Evolutionary conservation across 352 stramenopile species (phyloP).

Genomic region (Phytophthora hybrid): DNA sequence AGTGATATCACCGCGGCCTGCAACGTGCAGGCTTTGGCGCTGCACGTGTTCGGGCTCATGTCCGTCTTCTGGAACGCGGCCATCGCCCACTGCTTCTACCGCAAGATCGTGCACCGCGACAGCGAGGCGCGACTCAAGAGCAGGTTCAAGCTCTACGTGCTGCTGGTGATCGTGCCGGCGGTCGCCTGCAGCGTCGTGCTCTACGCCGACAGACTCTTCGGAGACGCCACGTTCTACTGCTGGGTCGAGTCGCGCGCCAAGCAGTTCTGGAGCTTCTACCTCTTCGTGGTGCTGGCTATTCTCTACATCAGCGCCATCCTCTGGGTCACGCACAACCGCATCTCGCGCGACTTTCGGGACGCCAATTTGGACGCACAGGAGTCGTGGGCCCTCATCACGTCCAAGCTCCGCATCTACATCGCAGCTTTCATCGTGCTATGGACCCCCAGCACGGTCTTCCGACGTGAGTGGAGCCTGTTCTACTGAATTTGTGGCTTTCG

Average conservation of each 20-base stretch:
- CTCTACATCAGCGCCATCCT: conserved; percentile 77
- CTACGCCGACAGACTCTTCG: conserved; percentile 46
- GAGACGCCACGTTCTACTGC: conserved; percentile 80
- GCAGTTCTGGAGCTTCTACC: conserved; percentile 70
- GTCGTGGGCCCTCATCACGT: conserved; percentile 68
- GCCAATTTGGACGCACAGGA: conserved; percentile 73
- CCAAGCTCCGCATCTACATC: conserved; percentile 78
- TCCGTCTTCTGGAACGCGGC: conserved; percentile 77
- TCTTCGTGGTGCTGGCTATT: conserved; percentile 69
- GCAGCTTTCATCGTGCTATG: conserved; percentile 75
- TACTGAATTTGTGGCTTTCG: not conserved
- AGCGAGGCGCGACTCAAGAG: conserved; percentile 68
- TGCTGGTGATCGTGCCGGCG: conserved; percentile 55
- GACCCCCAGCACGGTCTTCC: conserved; percentile 68
- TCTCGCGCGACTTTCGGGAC: conserved; percentile 52
- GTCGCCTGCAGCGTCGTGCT: conserved; percentile 47
- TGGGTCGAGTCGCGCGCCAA: conserved; percentile 61
- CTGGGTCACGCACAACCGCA: conserved; percentile 66
- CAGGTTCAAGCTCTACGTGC: conserved; percentile 68
- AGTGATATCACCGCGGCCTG: conserved; percentile 29
- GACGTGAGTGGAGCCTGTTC: conserved; percentile 44
- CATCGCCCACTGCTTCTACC: conserved; percentile 78
- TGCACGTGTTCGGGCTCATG: conserved; percentile 66
- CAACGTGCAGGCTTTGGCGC: conserved; percentile 60
- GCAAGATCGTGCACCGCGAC: conserved; percentile 73